phyloP scores from a whole-genome alignment of 140 eudicot species.

The Anethum foeniculum region DNA sequence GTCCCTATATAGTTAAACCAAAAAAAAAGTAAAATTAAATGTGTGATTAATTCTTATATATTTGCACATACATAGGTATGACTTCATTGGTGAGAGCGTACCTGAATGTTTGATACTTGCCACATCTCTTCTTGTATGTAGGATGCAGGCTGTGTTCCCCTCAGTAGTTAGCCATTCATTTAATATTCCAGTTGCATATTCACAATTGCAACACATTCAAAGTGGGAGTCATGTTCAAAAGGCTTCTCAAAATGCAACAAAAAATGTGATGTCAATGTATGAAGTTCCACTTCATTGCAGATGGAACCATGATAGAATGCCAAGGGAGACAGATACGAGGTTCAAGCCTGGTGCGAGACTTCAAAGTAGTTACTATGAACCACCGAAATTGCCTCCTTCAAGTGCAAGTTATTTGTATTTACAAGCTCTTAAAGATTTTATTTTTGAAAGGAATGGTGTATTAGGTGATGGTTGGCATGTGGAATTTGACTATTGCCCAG shows the following conservation, averaged over 20 bases:
- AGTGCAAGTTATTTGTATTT: conserved; percentile 42
- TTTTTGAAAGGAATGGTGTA: conserved; percentile 36
- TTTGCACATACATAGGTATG: not conserved
- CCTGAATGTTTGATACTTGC: not conserved
- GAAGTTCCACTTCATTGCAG: conserved; percentile 20
- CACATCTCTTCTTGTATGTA: conserved; percentile 10
- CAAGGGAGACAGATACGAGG: conserved; percentile 5
- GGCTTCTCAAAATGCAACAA: not conserved
- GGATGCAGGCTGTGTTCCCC: conserved; percentile 20
- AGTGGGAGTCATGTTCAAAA: conserved; percentile 13
- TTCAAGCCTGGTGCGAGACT: conserved; percentile 6
- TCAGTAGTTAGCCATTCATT: conserved; percentile 19
- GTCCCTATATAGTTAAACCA: not conserved
- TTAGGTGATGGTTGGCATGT: conserved; percentile 58
- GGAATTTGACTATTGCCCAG: conserved; percentile 38
- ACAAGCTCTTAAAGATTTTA: conserved; percentile 46
- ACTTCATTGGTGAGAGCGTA: not conserved
- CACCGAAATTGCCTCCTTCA: conserved; percentile 13
- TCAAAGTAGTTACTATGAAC: conserved; percentile 18
- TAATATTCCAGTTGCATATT: conserved; percentile 12
- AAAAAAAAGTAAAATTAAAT: not conserved
- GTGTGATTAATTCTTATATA: not conserved
- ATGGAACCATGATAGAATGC: conserved; percentile 17
- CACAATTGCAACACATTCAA: conserved; percentile 8
- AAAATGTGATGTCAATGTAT: not conserved